Percentiles rank a stretch among this genome's conserved stretches.
These are phyloP conservation scores for Actinomucor elegans DNA, from an alignment of 371 early-diverging fungal genomes.

Conservation along the genomic window DNA sequence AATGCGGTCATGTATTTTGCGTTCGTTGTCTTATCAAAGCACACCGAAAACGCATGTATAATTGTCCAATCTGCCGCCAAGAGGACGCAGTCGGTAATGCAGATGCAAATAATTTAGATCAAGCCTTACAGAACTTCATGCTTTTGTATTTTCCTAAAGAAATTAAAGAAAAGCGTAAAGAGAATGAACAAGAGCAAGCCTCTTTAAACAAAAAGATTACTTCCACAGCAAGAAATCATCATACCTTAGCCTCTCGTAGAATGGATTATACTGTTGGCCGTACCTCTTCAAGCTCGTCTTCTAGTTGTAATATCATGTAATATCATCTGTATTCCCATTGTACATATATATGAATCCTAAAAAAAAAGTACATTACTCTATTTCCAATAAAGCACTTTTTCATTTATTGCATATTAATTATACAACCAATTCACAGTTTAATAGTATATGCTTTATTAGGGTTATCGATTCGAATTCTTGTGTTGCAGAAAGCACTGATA, in stretches of 20 bases:
- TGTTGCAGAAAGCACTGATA: too few species aligned
- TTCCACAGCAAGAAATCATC: too few species aligned
- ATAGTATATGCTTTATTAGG: too few species aligned
- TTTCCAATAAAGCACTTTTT: too few species aligned
- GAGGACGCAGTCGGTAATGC: constrained; percentile 61
- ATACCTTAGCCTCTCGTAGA: constrained; percentile 2
- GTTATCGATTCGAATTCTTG: too few species aligned
- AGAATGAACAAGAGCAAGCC: constrained; percentile 62
- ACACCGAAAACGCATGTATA: constrained; percentile 48
- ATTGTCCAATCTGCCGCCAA: constrained; percentile 74
- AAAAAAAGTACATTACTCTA: too few species aligned
- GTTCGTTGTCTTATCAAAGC: constrained; percentile 75
- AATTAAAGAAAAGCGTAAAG: constrained; percentile 65
- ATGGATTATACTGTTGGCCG: background rate
- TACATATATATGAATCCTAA: too few species aligned
- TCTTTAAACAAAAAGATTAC: constrained; percentile 39
- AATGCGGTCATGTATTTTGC: constrained; percentile 73
- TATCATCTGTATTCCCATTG: constrained; percentile 50
- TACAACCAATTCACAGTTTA: too few species aligned
- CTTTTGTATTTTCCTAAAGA: constrained; percentile 74
- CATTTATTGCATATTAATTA: too few species aligned
- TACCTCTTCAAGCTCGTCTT: background rate
- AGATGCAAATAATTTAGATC: constrained; percentile 59
- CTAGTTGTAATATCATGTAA: constrained; percentile 15
- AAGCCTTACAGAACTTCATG: constrained; percentile 61